Conservation (phyloP, 2,329 filamentous ascomycete genomes). For the Alternaria gansuensis region DNA sequence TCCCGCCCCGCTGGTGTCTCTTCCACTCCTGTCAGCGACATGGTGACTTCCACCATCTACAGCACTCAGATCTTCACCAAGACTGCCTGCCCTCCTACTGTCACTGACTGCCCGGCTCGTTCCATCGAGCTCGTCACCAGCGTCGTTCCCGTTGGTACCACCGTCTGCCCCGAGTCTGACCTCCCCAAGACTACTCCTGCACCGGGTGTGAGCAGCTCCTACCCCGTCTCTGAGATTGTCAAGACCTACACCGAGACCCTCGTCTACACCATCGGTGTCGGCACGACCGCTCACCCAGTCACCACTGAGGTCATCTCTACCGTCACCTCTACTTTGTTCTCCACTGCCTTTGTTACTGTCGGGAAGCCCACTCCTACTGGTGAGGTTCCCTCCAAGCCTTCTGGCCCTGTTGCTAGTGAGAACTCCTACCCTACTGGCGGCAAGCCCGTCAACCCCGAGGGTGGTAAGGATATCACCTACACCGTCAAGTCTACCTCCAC, state of each 20-base stretch:
- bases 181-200: conserved; percentile 26
- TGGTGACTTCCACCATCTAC: conserved; percentile 56
- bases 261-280: conserved; percentile 54
- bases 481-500: conserved; percentile 46
- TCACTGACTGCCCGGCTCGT: conserved; percentile 25
- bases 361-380: conserved; percentile 15
- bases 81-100: conserved; percentile 16
- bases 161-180: conserved; percentile 53
- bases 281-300: conserved; percentile 57
- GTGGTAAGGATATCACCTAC: conserved; percentile 46
- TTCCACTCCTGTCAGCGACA: conserved; percentile 51
- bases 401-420: conserved; percentile 24
- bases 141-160: conserved; percentile 54
- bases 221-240: conserved; percentile 40
- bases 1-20: conserved; percentile 40
- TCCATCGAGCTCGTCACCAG: conserved; percentile 52
- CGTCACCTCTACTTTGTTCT: conserved; percentile 47
- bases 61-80: conserved; percentile 54
- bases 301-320: conserved; percentile 48
- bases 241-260: conserved; percentile 54
- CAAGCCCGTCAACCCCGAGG: conserved; percentile 15
- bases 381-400: conserved; percentile 6
- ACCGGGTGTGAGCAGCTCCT: conserved; percentile 28
- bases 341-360: conserved; percentile 43
- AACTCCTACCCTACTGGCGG: conserved; percentile 8